Evolutionary conservation across 371 early-diverging fungal genomes (phyloP), one percentile per base, ranked within the genome.

Genomic region (Actinomucor elegans): DNA sequence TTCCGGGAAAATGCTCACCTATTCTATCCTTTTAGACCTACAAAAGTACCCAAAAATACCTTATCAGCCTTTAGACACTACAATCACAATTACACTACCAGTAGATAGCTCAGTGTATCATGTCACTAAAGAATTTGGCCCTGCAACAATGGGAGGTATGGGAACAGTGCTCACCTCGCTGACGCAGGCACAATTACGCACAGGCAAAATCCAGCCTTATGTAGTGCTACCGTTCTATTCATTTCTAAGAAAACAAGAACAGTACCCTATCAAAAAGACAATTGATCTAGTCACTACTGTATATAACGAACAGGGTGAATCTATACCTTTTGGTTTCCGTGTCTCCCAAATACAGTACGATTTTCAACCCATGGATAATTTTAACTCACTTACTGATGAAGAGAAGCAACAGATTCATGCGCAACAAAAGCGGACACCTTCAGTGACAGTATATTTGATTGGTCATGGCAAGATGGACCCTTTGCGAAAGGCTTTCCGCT

Each of bases 111-210:
- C 50, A 10, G 68, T 86, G n/a, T 86, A 81, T 41, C 87, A 86
- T 52, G 70, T 86, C 41, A 81, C 82, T 12, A 84, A 81, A 55
- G 86, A 86, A 50, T 86, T 84, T 60, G 84, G 85, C 9, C 72
- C 75, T 10, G 83, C 85, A 1, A 68, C 81, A 0, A 80, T 81
- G 78, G 81, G 81, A 33, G 81, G 78, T 2, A 68, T 86, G 51
- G 86, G 86, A 17, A 72, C 71, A 48, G 77, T 83, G 2, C 65
- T 84, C 32, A 86, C 86, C 5, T 76, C 83, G 0, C 66, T 86
- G 1, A 70, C 85, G 0, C 49, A 70, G 15, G 84, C 81, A 23
- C 86, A 86, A 49, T 73, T 82, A 52, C 59, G 57, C 12, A 69
- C 80, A 0, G 70, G 75, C 4, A 54, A 59, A 23, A 65, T 77